Conservation (phyloP, 345 rosid genomes). For the Citrus inodora region DNA sequence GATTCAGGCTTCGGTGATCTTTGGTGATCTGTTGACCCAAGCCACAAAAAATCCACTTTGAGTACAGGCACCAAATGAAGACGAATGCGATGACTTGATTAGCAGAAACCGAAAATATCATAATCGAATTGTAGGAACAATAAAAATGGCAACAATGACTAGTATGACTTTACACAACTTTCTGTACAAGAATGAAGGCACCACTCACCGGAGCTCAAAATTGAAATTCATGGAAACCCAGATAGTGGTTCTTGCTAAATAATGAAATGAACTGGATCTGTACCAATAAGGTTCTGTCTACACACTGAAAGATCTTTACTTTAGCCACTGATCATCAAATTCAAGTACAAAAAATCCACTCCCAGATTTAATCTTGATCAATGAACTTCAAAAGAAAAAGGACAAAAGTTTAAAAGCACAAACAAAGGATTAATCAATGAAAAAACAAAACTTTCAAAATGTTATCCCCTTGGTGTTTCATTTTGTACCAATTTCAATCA, state of each 20-base stretch:
- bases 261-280: constrained; percentile 12
- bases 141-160: background rate
- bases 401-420: background rate
- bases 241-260: background rate
- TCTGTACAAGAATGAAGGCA: constrained; percentile 1
- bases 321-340: constrained; percentile 2
- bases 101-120: background rate
- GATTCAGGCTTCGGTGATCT: too few species aligned
- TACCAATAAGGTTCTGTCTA: background rate
- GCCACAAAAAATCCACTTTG: background rate
- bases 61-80: background rate
- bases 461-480: background rate
- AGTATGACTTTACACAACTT: background rate
- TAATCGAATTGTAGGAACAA: background rate
- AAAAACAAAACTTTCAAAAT: background rate
- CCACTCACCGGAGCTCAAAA: constrained; percentile 13
- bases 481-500: background rate
- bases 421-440: background rate
- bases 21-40: background rate
- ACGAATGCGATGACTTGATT: background rate
- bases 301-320: background rate
- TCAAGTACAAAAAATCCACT: background rate
- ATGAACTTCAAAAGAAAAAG: background rate
- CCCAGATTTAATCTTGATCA: constrained; percentile 14
- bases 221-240: constrained; percentile 10